Conservation (phyloP, 2,329 filamentous ascomycete species). For the Dothideomycetidae sp. region DNA sequence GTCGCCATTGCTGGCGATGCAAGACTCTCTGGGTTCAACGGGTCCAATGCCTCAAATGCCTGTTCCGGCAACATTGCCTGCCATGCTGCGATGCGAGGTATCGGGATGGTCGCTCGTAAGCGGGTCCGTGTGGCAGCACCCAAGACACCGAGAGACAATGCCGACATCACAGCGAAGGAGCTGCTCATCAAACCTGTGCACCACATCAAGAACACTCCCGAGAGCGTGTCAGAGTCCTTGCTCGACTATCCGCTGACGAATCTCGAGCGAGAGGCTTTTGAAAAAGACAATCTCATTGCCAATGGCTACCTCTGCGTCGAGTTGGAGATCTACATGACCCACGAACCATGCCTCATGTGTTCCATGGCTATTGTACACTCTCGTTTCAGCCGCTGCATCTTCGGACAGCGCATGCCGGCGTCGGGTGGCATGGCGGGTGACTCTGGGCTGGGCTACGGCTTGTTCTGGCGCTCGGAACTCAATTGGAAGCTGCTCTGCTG, state of each 20-base stretch:
- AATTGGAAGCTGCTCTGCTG: conserved; percentile 78
- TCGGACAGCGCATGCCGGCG: conserved; percentile 60
- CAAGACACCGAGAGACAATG: conserved; percentile 22
- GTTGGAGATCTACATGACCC: conserved; percentile 83
- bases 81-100: conserved; percentile 63
- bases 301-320: conserved; percentile 90
- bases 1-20: conserved; percentile 66
- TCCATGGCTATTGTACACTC: conserved; percentile 94
- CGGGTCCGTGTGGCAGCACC: conserved; percentile 23
- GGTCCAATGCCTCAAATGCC: conserved; percentile 9
- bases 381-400: conserved; percentile 73
- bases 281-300: conserved; percentile 48
- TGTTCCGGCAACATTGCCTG: conserved; percentile 58
- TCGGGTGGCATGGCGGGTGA: conserved; percentile 78
- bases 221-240: conserved; percentile 41
- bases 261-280: conserved; percentile 49
- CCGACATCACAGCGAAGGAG: conserved; percentile 21
- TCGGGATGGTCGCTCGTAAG: conserved; percentile 63
- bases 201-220: conserved; percentile 14
- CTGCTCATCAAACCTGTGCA: conserved; percentile 8
- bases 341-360: conserved; percentile 94
- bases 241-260: conserved; percentile 54
- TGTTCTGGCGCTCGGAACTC: conserved; percentile 57
- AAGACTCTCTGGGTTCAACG: conserved; percentile 42
- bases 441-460: conserved; percentile 38